Evolutionary conservation across 371 early-diverging fungal genomes (phyloP).

Genomic region (Encephalitozoon cuniculi): DNA sequence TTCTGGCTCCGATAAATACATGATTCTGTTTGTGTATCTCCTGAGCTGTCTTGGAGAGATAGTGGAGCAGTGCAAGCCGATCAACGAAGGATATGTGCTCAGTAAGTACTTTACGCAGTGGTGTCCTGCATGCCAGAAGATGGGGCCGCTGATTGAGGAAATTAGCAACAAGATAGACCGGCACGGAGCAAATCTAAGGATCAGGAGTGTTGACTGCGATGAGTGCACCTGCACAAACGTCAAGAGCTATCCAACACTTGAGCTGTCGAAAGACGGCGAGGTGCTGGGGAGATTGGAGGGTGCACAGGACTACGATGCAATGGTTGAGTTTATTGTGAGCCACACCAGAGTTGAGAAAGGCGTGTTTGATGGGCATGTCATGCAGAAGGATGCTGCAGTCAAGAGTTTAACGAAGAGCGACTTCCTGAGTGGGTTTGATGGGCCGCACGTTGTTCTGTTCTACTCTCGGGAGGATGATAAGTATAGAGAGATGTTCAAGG

Average conservation of each 20-base stretch:
- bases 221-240: constrained; percentile 53
- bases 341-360: constrained; percentile 27
- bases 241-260: constrained; percentile 56
- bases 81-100: not conserved
- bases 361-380: constrained; percentile 32
- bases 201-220: constrained; percentile 54
- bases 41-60: not conserved
- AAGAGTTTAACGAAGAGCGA: constrained; percentile 34
- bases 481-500: constrained; percentile 35
- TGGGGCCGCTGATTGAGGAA: constrained; percentile 51
- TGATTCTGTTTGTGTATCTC: not conserved
- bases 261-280: constrained; percentile 46
- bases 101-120: constrained; percentile 28
- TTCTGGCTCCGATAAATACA: not conserved
- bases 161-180: constrained; percentile 43
- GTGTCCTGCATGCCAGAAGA: constrained; percentile 26
- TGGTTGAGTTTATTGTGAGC: constrained; percentile 45
- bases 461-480: constrained; percentile 42
- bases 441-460: constrained; percentile 62
- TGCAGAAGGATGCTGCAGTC: not conserved
- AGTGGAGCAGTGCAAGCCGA: constrained; percentile 4
- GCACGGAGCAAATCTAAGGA: constrained; percentile 24
- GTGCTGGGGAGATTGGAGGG: constrained; percentile 40
- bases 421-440: constrained; percentile 59
- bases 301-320: constrained; percentile 21